A percentile compares a stretch with the other conserved stretches of the same genome.
Conservation (phyloP, 345 rosid species). For the Pseudoturritis turrita region DNA sequence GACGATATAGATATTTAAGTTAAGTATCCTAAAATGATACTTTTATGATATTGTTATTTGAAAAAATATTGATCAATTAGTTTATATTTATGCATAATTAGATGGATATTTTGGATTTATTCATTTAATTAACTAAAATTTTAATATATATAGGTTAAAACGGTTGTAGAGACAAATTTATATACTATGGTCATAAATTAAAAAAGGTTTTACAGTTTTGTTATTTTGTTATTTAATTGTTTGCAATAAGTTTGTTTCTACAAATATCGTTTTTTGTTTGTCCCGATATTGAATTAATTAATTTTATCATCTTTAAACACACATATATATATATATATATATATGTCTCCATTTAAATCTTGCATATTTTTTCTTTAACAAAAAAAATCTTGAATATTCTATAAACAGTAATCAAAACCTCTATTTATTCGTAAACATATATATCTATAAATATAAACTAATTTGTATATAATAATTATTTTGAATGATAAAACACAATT, state of each 20-base stretch:
- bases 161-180: neutral
- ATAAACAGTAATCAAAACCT: neutral
- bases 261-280: neutral
- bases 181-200: neutral
- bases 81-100: neutral
- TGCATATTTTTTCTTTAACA: too few species aligned
- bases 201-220: neutral
- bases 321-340: too few species aligned
- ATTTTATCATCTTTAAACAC: neutral
- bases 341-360: neutral
- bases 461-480: neutral
- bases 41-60: neutral
- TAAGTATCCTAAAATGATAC: neutral
- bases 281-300: neutral
- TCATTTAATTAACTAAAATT: neutral
- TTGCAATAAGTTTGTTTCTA: neutral
- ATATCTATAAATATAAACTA: neutral
- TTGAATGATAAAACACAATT: neutral
- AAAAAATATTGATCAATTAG: neutral
- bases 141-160: neutral
- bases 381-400: neutral
- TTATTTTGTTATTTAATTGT: neutral
- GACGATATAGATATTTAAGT: neutral
- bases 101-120: neutral
- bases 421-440: neutral